phyloP scores from a whole-genome alignment of 306 rosid genomes.

The Phaseolus lunatus region DNA sequence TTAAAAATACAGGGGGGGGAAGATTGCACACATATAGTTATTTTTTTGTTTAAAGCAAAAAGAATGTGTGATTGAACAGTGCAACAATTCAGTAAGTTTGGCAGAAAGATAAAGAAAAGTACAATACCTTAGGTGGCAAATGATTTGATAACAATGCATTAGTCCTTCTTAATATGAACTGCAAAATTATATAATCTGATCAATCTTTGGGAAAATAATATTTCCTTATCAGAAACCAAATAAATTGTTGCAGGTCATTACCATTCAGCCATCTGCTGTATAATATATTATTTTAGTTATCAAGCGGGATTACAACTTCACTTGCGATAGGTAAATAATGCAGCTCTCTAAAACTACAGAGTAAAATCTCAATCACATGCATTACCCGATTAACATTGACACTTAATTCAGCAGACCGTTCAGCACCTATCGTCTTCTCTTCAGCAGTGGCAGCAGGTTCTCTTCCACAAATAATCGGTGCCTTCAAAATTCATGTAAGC shows the following conservation, averaged over 20 bases:
- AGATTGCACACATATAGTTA: slow-evolving; percentile 16
- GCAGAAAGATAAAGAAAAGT: slow-evolving; percentile 41
- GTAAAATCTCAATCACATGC: slow-evolving; percentile 20
- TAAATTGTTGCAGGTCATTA: slow-evolving; percentile 23
- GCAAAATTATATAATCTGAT: slow-evolving; percentile 51
- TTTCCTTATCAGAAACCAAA: slow-evolving; percentile 41
- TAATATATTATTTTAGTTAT: slow-evolving; percentile 23
- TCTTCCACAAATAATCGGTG: slow-evolving; percentile 93
- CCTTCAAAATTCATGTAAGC: slow-evolving; percentile 57
- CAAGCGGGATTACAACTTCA: slow-evolving; percentile 32
- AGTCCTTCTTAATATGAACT: slow-evolving; percentile 93
- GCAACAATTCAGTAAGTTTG: slow-evolving; percentile 31
- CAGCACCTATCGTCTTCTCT: slow-evolving; percentile 84
- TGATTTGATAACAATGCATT: slow-evolving; percentile 91
- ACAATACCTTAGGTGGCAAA: slow-evolving; percentile 91
- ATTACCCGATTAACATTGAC: slow-evolving; percentile 82
- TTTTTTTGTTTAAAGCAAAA: slow-evolving; percentile 30
- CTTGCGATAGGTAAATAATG: slow-evolving; percentile 37
- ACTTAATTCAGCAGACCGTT: slow-evolving; percentile 88
- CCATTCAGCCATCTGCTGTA: slow-evolving; percentile 32
- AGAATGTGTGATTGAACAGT: neutral
- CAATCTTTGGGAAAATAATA: slow-evolving; percentile 36
- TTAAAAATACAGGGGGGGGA: neutral
- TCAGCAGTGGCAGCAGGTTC: slow-evolving; percentile 83
- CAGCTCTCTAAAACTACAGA: slow-evolving; percentile 28